Conservation (phyloP, 2,329 filamentous ascomycete species). For the Ascochyta rabiei region DNA sequence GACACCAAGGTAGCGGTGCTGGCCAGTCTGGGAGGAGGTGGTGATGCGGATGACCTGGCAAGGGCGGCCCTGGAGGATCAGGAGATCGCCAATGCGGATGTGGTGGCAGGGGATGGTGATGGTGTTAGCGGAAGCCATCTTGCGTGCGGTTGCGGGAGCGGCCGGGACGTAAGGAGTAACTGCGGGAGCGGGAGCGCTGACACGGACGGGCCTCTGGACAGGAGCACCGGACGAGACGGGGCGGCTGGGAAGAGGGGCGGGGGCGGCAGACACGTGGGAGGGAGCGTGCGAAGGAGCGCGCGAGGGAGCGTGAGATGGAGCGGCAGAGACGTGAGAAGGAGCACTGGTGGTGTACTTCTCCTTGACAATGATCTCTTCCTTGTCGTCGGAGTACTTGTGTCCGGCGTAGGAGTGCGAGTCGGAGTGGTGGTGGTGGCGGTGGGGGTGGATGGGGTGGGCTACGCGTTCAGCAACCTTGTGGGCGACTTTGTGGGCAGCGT, state of each 20-base stretch:
- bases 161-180: constrained; percentile 48
- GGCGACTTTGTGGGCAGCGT: constrained; percentile 59
- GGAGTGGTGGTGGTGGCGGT: constrained; percentile 57
- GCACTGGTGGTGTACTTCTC: constrained; percentile 49
- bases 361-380: constrained; percentile 57
- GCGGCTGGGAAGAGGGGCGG: constrained; percentile 35
- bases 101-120: constrained; percentile 99
- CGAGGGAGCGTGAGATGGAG: constrained; percentile 11
- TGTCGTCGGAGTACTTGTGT: constrained; percentile 42
- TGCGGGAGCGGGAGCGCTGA: constrained; percentile 70
- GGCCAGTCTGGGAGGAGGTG: constrained; percentile 94
- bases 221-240: constrained; percentile 48
- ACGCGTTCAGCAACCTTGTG: constrained; percentile 63
- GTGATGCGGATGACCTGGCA: constrained; percentile 99
- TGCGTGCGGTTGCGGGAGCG: constrained; percentile 38
- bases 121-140: constrained; percentile 73
- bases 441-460: constrained; percentile 66
- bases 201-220: constrained; percentile 37
- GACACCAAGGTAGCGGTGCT: constrained; percentile 99
- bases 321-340: constrained; percentile 31
- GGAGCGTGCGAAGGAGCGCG: constrained; percentile 5
- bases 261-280: constrained; percentile 29
- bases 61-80: constrained; percentile 98
- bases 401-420: constrained; percentile 45
- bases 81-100: constrained; percentile 97